phyloP scores from a whole-genome alignment of 768 basidiomycete species.

The Mycena rebaudengoi region DNA sequence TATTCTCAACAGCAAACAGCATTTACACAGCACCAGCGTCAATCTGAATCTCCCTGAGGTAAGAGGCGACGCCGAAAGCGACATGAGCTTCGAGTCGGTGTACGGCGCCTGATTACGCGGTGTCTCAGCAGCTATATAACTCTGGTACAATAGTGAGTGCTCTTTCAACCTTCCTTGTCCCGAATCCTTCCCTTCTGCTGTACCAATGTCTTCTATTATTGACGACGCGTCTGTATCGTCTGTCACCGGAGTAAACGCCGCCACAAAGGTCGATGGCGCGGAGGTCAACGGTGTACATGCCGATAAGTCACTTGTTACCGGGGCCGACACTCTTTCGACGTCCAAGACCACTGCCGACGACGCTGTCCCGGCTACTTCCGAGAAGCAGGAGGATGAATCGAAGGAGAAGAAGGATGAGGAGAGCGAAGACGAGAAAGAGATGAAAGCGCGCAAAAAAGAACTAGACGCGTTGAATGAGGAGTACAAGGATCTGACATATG shows the following conservation, averaged over 20 bases:
- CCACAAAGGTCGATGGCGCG: background rate
- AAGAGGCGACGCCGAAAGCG: too few species aligned
- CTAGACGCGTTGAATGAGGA: conserved; percentile 17
- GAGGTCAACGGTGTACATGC: conserved; percentile 8
- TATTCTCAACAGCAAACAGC: too few species aligned
- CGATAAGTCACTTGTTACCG: background rate
- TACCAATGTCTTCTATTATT: conserved; percentile 5
- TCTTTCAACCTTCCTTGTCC: background rate
- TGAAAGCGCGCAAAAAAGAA: conserved; percentile 19
- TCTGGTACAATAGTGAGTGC: background rate
- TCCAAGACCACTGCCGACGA: background rate
- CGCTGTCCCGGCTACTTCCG: background rate
- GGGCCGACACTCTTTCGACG: background rate
- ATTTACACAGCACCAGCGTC: too few species aligned
- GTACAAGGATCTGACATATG: conserved; percentile 15
- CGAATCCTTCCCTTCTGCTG: background rate
- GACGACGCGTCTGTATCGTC: background rate
- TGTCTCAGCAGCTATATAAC: conserved; percentile 1
- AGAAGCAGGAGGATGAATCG: conserved; percentile 6
- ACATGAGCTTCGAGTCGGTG: too few species aligned
- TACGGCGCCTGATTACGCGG: too few species aligned
- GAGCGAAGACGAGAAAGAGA: conserved; percentile 4
- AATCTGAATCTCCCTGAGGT: too few species aligned
- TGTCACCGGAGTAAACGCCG: background rate
- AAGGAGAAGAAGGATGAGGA: conserved; percentile 8